Evolutionary conservation across 768 basidiomycete species (phyloP), one percentile per base, ranked within the genome.

Genomic region (Collybia sordida): DNA sequence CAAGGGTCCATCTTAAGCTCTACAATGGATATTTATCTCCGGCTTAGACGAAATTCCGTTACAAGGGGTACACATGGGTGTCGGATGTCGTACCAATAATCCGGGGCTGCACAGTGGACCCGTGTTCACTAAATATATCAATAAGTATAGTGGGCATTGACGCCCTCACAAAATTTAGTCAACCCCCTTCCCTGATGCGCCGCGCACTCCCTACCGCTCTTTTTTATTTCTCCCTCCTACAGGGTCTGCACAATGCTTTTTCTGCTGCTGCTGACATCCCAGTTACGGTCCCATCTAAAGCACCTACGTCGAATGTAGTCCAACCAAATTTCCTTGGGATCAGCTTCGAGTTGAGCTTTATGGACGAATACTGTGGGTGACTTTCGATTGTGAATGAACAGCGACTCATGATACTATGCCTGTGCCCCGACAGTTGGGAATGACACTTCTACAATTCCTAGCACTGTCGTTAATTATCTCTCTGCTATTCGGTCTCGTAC

Each of bases 331-430:
- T 85, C 53, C 63, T 87, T 14, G 86, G 86, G 7, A 78, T 86
- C 60, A 81, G 78, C 42, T 70, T 86, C 52, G 85, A 87, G 63
- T 70, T 88, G 40, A 80, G 79, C 41, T 82, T 82, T 52, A 73
- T 85, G 50, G 72, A 80, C 57, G 69, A 76, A 52, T 79, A 86
- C 60, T 77, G 80, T 78, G 45, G 45, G 74, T 65, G 39, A 17
- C 14, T n/a, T 23, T 4, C 27, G 21, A 31, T 31, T 6, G 31
- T 31, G 11, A 4, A 31, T 11, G 14, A 31, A 3, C 31, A 12
- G 31, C 31, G 9, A 14, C 11, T 3, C 14, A 31, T 31, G 31
- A 11, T 31, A 11, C 43, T 22, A 19, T 45, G 3, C 27, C 6
- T 54, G 19, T 36, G 11, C 12, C 24, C 54, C 27, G n/a, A 15